Evolutionary conservation across 352 stramenopile species (phyloP).

Genomic region (Globisporangium heterothallicum): DNA sequence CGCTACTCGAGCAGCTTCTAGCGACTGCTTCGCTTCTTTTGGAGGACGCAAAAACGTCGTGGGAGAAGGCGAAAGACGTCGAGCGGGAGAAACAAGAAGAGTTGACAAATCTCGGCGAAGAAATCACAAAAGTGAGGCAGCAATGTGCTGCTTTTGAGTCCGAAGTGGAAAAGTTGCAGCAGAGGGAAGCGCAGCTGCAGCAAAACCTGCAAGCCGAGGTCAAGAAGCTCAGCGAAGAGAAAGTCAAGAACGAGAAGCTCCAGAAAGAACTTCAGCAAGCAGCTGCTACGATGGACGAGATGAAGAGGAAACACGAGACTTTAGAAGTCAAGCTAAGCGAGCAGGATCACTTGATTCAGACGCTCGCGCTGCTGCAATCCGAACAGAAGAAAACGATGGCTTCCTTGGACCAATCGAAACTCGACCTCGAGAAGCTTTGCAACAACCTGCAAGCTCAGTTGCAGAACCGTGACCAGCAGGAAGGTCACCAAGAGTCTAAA

Average conservation of each 20-base stretch:
- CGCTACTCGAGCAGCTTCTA: conserved; percentile 48
- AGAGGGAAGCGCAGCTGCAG: conserved; percentile 9
- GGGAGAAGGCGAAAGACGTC: conserved; percentile 64
- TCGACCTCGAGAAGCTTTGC: conserved; percentile 60
- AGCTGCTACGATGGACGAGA: conserved; percentile 20
- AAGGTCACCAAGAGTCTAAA: conserved; percentile 68
- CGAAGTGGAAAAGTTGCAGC: conserved; percentile 6
- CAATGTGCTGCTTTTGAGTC: conserved; percentile 43
- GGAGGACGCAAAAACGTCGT: conserved; percentile 64
- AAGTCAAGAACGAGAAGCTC: conserved; percentile 29
- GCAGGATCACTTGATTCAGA: conserved; percentile 55
- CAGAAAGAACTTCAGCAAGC: conserved; percentile 38
- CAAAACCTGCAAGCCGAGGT: conserved; percentile 8
- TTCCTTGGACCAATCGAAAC: conserved; percentile 54
- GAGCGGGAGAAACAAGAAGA: conserved; percentile 80
- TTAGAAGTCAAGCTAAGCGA: conserved; percentile 45
- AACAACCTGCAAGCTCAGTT: conserved; percentile 50
- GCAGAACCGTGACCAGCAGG: conserved; percentile 47
- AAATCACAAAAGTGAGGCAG: conserved; percentile 53
- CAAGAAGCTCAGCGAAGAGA: conserved; percentile 25
- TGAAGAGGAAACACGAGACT: conserved; percentile 50
- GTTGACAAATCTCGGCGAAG: conserved; percentile 60
- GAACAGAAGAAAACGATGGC: conserved; percentile 55
- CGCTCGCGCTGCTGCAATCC: conserved; percentile 39
- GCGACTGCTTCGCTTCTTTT: conserved; percentile 44